Evolutionary conservation across 768 basidiomycete genomes (phyloP).

Genomic region (Lactifluus subvellereus): DNA sequence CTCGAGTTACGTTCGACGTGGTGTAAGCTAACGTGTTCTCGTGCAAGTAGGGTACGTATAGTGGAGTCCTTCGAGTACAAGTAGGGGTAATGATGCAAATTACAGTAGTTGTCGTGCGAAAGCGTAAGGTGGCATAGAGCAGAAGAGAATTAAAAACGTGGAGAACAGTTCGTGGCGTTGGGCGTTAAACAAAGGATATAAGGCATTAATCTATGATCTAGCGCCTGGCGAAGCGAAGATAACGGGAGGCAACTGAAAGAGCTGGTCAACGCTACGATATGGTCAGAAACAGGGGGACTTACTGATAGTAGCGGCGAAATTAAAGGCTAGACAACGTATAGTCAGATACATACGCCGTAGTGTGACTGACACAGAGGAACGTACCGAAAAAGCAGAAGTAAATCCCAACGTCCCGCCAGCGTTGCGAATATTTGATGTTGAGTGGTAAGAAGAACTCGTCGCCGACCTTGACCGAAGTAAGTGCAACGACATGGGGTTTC

Average conservation of each 20-base stretch:
- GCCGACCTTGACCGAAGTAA: constrained; percentile 38
- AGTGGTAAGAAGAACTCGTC: constrained; percentile 67
- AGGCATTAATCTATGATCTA: constrained; percentile 10
- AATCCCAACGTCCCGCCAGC: constrained; percentile 69
- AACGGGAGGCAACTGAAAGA: constrained; percentile 56
- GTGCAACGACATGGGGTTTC: not conserved
- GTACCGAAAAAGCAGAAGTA: constrained; percentile 55
- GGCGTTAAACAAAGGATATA: not conserved
- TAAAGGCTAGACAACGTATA: constrained; percentile 46
- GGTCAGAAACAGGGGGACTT: constrained; percentile 20
- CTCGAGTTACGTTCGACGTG: not conserved
- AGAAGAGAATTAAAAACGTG: not conserved
- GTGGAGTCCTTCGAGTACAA: not conserved
- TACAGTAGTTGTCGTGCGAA: not conserved
- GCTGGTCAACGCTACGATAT: constrained; percentile 9
- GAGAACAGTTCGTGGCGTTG: not conserved
- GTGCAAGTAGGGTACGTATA: not conserved
- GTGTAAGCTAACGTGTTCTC: not conserved
- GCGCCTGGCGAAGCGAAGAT: constrained; percentile 35
- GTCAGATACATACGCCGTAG: not conserved
- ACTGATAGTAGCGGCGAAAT: constrained; percentile 55
- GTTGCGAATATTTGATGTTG: constrained; percentile 53
- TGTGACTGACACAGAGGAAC: constrained; percentile 22
- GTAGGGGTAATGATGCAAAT: not conserved
- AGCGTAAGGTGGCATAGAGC: not conserved